Base-by-base conservation (phyloP, 352 stramenopile species). In the Pythium oligandrum region DNA sequence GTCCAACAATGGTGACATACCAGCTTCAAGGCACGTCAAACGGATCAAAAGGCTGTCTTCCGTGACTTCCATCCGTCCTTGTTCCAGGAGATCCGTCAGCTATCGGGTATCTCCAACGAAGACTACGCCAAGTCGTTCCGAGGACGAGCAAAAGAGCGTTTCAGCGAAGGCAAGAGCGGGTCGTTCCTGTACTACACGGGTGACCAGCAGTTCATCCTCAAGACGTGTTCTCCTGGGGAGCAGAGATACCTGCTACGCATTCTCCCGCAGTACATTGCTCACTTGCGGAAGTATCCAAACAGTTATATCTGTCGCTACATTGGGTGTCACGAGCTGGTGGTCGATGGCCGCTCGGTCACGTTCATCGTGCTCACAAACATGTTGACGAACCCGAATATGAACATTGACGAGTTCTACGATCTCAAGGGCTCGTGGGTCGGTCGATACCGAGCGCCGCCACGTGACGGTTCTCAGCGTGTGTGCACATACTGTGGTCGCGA, bases 361-460 rank as follows among this genome's bases (percentile, higher is more conserved):
- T 94, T 96, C 48, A 94, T 96, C 51, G 85, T 95, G 51, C 68
- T 96, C 37, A 91, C 80, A 9, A 95, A 93, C 53, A 90, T 96
- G 46, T 62, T 96, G 34, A 90, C 91, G 71, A 95, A 91, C 58
- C 70, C 85, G 35, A 83, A 57, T 2, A 71, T 93, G 44, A 86
- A 90, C 57, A 80, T 96, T 32, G 81, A 96, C 60, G 85, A 93
- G 55, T 80, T 92, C 40, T 96, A 92, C 68, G 86, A 96, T 35
- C 64, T 96, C 50, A 96, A 96, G 55, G 90, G 90, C 9, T 90
- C 81, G n/a, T 97, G 84, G 82, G 84, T 97, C 46, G 85, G 84
- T n/a, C 72, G 86, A 39, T 87, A 88, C 51, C 69, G 70, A 4
- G 65, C 73, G 37, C 64, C 77, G n/a, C 75, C 79, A 37, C 71